A percentile compares a stretch with the other conserved stretches of the same genome.
Conservation (phyloP, 192 early-diverging fungal genomes). For the Backusella tuberculispora region DNA sequence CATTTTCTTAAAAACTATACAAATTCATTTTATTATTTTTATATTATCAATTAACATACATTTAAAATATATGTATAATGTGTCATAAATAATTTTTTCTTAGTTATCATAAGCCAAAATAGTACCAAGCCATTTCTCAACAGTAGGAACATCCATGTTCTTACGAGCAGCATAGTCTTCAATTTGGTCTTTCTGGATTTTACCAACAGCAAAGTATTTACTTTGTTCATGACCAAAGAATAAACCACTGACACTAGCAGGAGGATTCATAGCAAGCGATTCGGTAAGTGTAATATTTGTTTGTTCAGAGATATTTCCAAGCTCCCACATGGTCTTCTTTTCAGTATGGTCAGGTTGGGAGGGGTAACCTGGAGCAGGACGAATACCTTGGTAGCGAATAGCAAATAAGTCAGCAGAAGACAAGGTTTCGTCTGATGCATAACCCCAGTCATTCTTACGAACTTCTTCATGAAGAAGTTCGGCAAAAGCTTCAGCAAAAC, state of each 20-base stretch:
- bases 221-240: constrained; percentile 72
- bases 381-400: constrained; percentile 94
- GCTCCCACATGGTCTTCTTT: constrained; percentile 91
- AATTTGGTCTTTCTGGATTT: constrained; percentile 92
- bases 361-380: constrained; percentile 94
- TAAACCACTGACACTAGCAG: constrained; percentile 83
- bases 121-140: constrained; percentile 78
- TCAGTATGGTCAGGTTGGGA: constrained; percentile 96
- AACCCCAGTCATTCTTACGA: constrained; percentile 90
- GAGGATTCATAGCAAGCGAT: constrained; percentile 91
- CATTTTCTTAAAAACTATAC: constrained; percentile 5
- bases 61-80: not conserved
- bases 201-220: constrained; percentile 95
- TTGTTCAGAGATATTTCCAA: constrained; percentile 76
- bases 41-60: not conserved
- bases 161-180: constrained; percentile 77
- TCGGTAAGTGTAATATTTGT: constrained; percentile 93
- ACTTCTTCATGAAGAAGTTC: constrained; percentile 90
- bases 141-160: constrained; percentile 58
- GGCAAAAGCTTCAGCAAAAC: constrained; percentile 90
- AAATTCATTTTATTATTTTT: not conserved
- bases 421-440: constrained; percentile 77
- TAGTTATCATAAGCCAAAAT: constrained; percentile 70
- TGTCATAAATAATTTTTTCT: not conserved
- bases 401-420: constrained; percentile 81